Base-by-base conservation (phyloP, 2,329 filamentous ascomycete species). In the Hypoxylon sp. region DNA sequence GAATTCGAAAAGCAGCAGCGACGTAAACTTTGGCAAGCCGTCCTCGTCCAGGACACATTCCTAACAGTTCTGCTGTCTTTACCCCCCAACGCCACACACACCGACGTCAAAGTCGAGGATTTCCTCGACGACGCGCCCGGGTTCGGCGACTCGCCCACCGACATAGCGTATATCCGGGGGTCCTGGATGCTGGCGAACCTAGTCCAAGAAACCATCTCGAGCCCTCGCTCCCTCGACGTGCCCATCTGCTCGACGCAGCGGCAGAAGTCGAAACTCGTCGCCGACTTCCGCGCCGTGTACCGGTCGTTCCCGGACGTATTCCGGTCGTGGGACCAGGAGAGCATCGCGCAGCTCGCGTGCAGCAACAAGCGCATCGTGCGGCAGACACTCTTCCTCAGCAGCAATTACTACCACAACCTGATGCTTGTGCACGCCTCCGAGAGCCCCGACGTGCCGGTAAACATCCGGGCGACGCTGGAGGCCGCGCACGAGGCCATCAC, bases 151-250 rank as follows among this genome's bases (percentile, higher is more conserved):
- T 87, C 87, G 66, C 88, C 90, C 3, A 88, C 87, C 0, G 90
- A 91, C 76, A 91, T 87, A 31, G 87, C 87, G 33, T 94, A 94
- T 77, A 90, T 93, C 70, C 86, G 91, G 66, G 91, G 90, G 44
- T 93, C 92, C 74, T 94, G 92, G 92, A 91, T 90, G 54, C 84
- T 94, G 29, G 92, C 91, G 31, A 93, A 93, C 75, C 83, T 94
- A 1, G 92, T 94, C 0, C 92, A 94, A 75, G 90, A 92, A 77
- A 91, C 88, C 1, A 89, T 94, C 44, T 94, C 91, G 76, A 92
- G 87, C 2, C 92, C 92, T 0, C 87, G 91, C 13, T 93, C 91
- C 2, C 86, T 94, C 1, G 90, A 91, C 69, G 82, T 92, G 11
- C 91, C 92, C 1, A 90, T 94, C 63, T 91, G 89, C 74, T 85